A percentile compares a stretch with the other conserved stretches of the same genome.
Evolutionary conservation across 257 asterid species (phyloP).

Genomic region (Fraxinus excelsior): DNA sequence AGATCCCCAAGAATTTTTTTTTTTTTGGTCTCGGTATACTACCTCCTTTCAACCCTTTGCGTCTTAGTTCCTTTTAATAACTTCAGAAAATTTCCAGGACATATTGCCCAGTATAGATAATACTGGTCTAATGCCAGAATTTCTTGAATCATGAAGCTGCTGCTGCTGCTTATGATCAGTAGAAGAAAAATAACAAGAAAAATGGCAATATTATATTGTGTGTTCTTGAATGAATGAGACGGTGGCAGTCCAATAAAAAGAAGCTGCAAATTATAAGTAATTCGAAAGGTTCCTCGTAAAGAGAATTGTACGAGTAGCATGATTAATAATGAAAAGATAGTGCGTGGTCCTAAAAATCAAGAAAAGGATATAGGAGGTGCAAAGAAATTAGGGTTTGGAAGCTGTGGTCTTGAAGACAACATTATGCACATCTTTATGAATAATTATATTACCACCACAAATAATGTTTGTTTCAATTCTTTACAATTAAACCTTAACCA

Average conservation of each 20-base stretch:
- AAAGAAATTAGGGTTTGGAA: slow-evolving; percentile 41
- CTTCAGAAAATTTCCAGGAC: background rate
- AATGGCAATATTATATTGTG: background rate
- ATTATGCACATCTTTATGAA: no score
- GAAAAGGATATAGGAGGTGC: slow-evolving; percentile 27
- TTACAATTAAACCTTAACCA: no score
- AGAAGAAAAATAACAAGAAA: slow-evolving; percentile 20
- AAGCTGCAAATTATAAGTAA: slow-evolving; percentile 25
- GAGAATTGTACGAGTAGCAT: no score
- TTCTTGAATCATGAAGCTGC: background rate
- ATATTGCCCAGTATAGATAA: background rate
- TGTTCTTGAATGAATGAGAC: slow-evolving; percentile 30
- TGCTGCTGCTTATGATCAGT: background rate
- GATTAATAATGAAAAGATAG: background rate
- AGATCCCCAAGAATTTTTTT: no score
- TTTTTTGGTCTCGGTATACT: background rate
- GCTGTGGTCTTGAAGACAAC: slow-evolving; percentile 16
- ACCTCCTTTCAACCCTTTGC: background rate
- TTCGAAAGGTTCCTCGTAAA: slow-evolving; percentile 20
- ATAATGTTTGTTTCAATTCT: no score
- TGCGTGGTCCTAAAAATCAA: slow-evolving; percentile 60
- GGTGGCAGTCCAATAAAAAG: slow-evolving; percentile 23
- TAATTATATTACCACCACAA: no score
- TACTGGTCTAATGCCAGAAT: background rate
- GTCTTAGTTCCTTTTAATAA: background rate